Percentiles rank a stretch among this genome's conserved stretches.
Evolutionary conservation across 2,329 filamentous ascomycete species (phyloP).

Genomic region (Calonectria hongkongensis): DNA sequence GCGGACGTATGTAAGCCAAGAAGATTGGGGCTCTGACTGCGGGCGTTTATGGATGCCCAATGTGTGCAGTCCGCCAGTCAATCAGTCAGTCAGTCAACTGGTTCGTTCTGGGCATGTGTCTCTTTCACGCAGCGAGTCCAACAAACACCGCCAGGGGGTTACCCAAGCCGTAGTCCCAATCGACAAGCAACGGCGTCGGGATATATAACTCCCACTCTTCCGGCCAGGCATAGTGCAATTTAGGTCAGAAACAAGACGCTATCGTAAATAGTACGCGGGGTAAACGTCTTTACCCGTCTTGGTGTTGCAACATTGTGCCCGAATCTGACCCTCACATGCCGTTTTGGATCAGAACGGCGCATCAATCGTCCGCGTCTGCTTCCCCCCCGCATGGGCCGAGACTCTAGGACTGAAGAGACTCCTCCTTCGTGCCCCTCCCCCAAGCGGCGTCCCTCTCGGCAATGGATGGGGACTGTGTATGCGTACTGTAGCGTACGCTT

Average conservation of each 20-base stretch:
- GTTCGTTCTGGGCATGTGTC: background rate
- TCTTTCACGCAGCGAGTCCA: background rate
- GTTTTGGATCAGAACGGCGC: slow-evolving; percentile 6
- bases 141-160: background rate
- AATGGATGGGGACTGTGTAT: background rate
- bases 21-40: background rate
- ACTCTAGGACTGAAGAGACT: background rate
- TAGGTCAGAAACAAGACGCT: background rate
- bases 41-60: background rate
- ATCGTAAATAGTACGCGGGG: slow-evolving; percentile 18
- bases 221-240: background rate
- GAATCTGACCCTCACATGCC: slow-evolving; percentile 6
- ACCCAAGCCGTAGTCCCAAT: background rate
- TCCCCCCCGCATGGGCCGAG: background rate
- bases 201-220: slow-evolving; percentile 12
- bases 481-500: background rate
- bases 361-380: background rate
- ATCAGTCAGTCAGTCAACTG: background rate
- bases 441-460: slow-evolving; percentile 15
- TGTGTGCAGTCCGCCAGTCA: background rate
- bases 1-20: slow-evolving; percentile 1
- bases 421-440: background rate
- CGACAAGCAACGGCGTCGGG: slow-evolving; percentile 10
- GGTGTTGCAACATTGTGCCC: slow-evolving; percentile 30
- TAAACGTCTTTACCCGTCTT: slow-evolving; percentile 28